Conservation (phyloP, 2,329 filamentous ascomycete genomes). For the Ophiostoma australiae region DNA sequence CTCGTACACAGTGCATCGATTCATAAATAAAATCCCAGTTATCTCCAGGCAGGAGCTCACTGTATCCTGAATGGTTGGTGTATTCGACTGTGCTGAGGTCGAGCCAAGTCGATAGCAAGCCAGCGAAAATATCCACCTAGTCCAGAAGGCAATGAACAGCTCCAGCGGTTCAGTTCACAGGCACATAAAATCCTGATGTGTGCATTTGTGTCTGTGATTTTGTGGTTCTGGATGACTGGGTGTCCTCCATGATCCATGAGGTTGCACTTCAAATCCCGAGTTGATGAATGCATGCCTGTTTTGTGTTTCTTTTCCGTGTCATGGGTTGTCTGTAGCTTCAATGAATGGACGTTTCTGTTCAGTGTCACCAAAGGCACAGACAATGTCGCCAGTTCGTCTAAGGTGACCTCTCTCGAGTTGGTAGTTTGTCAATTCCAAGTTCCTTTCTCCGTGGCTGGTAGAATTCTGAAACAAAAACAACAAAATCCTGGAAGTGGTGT, state of each 20-base stretch:
- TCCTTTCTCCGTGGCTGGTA: neutral
- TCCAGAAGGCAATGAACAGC: neutral
- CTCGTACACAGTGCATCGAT: neutral
- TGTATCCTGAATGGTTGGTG: neutral
- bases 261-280: neutral
- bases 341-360: neutral
- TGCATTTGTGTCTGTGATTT: neutral
- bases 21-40: neutral
- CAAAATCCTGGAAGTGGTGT: neutral
- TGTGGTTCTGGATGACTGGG: neutral
- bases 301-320: neutral
- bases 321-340: neutral
- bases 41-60: neutral
- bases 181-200: neutral
- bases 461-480: slow-evolving; percentile 1
- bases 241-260: neutral
- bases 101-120: neutral
- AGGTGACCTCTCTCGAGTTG: neutral
- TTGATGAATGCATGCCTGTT: neutral
- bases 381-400: neutral
- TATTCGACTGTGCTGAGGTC: neutral
- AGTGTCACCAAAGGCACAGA: neutral
- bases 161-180: neutral
- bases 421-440: neutral
- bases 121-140: neutral